Base-by-base conservation (phyloP, 208 protist genomes). In the Trypanosoma grayi region DNA sequence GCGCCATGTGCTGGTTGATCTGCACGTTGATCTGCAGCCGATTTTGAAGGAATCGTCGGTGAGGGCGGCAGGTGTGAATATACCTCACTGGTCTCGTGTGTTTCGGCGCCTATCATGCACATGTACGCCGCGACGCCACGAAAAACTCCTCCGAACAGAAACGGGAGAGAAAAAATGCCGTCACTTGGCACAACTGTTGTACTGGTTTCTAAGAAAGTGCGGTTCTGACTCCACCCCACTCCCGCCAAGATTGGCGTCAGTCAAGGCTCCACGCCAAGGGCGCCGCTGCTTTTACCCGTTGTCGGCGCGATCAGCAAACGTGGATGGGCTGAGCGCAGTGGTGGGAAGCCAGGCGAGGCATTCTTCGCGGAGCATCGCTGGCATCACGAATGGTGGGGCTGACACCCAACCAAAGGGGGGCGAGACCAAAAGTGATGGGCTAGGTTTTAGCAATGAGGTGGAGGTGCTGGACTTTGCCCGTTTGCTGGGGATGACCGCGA, bases 141-240 rank as follows among this genome's bases (percentile, higher is more conserved):
- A 93, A 52, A 48, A 56, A 39, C 65, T 83, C 25, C 56, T 68
- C n/a, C 25, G 36, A 55, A 82, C 81, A 4, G 50, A 60, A 11
- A 71, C 80, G 18, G 81, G 81, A 0, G 45, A 45, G 47, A 88
- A 81, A 60, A 73, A 75, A 50, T 93, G 86, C 56, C 82, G 86
- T 31, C 86, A 93, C 50, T 20, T 89, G 1, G 83, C 83, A n/a
- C 61, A 93, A 69, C 60, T 90, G 22, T 60, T 83, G 33, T 82
- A 83, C 66, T 87, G 73, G 70, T 87, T 88, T 64, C 30, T 79
- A 31, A 25, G 16, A 16, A 14, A 7, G 10, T 25, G 25, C 28
- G 6, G 25, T 4, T 14, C 31, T 39, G 20, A 9, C 30, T 13
- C 0, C 28, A 46, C 39, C 1, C 7, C 1, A 10, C n/a, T 30